Conservation (phyloP, 1,284 basidiomycete species). For the Trametes versicolor region DNA sequence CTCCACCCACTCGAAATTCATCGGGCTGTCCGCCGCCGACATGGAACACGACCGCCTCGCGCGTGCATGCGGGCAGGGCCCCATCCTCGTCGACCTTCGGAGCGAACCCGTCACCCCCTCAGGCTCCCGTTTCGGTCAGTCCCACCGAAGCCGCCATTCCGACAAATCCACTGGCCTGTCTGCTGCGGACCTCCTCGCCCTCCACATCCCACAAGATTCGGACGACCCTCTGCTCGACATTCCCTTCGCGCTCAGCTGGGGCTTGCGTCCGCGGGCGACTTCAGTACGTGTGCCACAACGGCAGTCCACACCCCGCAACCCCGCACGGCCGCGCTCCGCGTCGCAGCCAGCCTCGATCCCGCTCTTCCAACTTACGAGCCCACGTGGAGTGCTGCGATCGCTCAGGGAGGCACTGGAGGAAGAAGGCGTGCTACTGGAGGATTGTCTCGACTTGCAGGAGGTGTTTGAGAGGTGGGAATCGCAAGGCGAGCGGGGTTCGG, state of each 20-base stretch:
- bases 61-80: conserved; percentile 42
- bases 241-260: conserved; percentile 13
- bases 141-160: not conserved
- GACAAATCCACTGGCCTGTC: conserved; percentile 1
- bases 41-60: conserved; percentile 43
- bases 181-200: no score
- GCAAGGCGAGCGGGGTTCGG: conserved; percentile 30
- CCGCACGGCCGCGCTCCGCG: conserved; percentile 25
- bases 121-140: no score
- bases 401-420: conserved; percentile 36
- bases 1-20: conserved; percentile 23
- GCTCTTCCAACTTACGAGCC: conserved; percentile 36
- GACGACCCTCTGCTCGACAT: conserved; percentile 1
- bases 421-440: conserved; percentile 38
- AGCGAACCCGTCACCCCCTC: conserved; percentile 14
- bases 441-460: conserved; percentile 49
- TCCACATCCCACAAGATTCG: not conserved
- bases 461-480: conserved; percentile 46
- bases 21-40: conserved; percentile 31
- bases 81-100: conserved; percentile 18
- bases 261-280: conserved; percentile 26
- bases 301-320: conserved; percentile 8
- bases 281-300: conserved; percentile 27
- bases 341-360: conserved; percentile 33
- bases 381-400: conserved; percentile 33